Conservation (phyloP, 441 rosid genomes). For the Euphorbia celastroides region DNA sequence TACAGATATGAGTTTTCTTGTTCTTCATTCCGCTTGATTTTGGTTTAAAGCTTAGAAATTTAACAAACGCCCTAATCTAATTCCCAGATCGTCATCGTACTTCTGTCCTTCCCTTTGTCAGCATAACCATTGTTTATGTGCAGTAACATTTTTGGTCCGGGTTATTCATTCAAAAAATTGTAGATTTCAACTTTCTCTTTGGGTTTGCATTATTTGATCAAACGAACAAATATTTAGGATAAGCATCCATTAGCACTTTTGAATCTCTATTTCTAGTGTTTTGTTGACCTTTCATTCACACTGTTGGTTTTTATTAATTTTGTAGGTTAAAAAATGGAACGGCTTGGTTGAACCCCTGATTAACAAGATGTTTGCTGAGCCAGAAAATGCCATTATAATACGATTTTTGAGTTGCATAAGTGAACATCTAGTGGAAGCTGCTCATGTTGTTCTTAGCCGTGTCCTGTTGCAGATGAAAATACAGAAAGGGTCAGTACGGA, state of each 20-base stretch:
- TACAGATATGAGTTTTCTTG: background rate
- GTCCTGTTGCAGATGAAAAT: constrained; percentile 53
- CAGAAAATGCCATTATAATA: constrained; percentile 75
- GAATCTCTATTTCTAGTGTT: background rate
- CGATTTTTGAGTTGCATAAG: constrained; percentile 72
- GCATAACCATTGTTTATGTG: background rate
- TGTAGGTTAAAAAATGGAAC: constrained; percentile 78
- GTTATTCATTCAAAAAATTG: background rate
- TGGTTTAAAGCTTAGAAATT: background rate
- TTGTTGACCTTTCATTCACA: constrained; percentile 8
- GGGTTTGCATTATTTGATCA: background rate
- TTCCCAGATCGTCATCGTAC: background rate
- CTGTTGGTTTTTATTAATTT: constrained; percentile 20
- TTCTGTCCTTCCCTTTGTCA: background rate
- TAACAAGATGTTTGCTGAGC: constrained; percentile 86
- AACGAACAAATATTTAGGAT: background rate
- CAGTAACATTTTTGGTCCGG: background rate
- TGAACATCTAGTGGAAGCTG: constrained; percentile 59
- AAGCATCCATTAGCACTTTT: background rate
- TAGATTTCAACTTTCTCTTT: background rate
- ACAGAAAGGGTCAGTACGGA: constrained; percentile 52
- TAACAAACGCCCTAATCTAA: background rate
- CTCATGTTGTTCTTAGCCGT: constrained; percentile 50
- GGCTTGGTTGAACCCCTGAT: constrained; percentile 56
- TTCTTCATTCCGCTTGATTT: background rate